phyloP scores from a whole-genome alignment of 2,329 filamentous ascomycete genomes.

The Monilinia vaccinii-corymbosi region DNA sequence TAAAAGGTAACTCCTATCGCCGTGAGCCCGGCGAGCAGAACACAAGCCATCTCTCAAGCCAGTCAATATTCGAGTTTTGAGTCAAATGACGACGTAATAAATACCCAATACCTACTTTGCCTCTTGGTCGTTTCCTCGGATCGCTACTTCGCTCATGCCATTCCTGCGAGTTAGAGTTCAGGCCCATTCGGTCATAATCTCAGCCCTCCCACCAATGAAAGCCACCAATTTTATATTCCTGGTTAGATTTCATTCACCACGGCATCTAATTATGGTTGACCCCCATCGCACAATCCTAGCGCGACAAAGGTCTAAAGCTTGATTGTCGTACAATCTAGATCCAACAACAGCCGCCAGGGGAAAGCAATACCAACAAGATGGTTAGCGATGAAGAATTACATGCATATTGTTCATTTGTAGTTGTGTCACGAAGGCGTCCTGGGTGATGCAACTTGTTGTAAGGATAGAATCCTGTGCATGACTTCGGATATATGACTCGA shows the following conservation, averaged over 20 bases:
- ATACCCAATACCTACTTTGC: not conserved
- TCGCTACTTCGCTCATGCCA: not conserved
- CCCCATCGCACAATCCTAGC: not conserved
- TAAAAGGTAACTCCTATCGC: not conserved
- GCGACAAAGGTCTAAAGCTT: not conserved
- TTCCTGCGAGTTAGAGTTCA: not conserved
- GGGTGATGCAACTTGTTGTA: not conserved
- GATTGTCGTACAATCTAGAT: not conserved
- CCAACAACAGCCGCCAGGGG: not conserved
- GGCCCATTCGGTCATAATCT: not conserved
- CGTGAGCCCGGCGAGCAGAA: not conserved
- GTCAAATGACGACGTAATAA: not conserved
- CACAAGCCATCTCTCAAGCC: not conserved
- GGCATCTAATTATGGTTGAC: not conserved
- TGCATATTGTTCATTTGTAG: not conserved
- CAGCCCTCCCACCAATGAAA: not conserved
- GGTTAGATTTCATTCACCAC: no score
- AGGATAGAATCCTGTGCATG: not conserved
- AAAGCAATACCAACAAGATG: not conserved
- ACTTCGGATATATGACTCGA: slow-evolving; percentile 3
- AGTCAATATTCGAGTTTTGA: not conserved
- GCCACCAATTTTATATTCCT: not conserved
- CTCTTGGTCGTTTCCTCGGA: not conserved
- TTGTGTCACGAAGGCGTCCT: slow-evolving; percentile 3
- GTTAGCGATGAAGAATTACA: slow-evolving; percentile 1